Conservation (phyloP, 345 rosid genomes). For the Arabidopsis arenosa region DNA sequence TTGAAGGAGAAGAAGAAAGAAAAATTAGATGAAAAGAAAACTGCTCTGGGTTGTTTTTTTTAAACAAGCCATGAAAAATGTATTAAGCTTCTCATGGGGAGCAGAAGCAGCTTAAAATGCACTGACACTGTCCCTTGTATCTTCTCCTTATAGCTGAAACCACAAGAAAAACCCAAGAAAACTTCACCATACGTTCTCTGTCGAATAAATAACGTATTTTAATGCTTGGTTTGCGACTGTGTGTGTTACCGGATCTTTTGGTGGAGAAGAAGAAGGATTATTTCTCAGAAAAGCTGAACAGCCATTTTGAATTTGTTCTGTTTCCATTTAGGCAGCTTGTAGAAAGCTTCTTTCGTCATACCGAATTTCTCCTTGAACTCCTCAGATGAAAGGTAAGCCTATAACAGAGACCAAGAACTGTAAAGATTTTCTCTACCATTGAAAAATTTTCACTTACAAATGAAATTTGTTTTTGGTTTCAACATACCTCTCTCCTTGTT, state of each 20-base stretch:
- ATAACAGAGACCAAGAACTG: constrained; percentile 33
- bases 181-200: constrained; percentile 6
- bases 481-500: constrained; percentile 89
- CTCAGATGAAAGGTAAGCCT: constrained; percentile 86
- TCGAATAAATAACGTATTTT: neutral
- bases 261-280: constrained; percentile 26
- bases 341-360: constrained; percentile 82
- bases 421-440: constrained; percentile 14
- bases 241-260: constrained; percentile 28
- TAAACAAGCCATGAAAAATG: constrained; percentile 46
- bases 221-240: neutral
- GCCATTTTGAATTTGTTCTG: constrained; percentile 99
- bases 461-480: neutral
- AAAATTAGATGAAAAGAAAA: constrained; percentile 13
- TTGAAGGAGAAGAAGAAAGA: constrained; percentile 29
- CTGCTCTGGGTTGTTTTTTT: constrained; percentile 34
- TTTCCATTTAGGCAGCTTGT: constrained; percentile 96
- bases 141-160: constrained; percentile 45
- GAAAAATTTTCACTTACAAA: neutral
- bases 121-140: constrained; percentile 77
- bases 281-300: constrained; percentile 77
- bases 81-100: constrained; percentile 56
- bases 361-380: constrained; percentile 96
- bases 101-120: constrained; percentile 92
- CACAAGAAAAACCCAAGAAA: neutral